Base-by-base conservation (phyloP, 441 rosid genomes). In the Hura crepitans region DNA sequence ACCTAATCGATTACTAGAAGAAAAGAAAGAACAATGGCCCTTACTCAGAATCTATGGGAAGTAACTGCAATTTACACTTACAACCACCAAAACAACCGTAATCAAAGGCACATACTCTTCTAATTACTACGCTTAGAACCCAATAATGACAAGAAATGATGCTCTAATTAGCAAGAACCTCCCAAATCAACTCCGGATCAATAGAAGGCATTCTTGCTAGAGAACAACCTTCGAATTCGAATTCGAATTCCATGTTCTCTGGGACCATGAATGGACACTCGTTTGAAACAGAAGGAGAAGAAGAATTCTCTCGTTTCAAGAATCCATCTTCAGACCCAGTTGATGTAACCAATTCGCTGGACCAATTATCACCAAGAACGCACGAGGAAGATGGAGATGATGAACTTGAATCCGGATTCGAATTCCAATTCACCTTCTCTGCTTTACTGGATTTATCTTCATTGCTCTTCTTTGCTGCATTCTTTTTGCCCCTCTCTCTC, bases 151-250 rank as follows among this genome's bases (percentile, higher is more conserved):
- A 0, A 35, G 39, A 35, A 35, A 35, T 8, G 39, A 35, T 4
- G 7, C 39, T 35, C 39, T 78, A 92, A 73, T 77, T 94, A 15
- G 97, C 94, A 65, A 94, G 92, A 79, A 90, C 92, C 67, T 90
- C 90, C 99, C 99, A 95, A 8, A 92, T 86, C 77, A 90, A 83
- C 65, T 95, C 99, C 2, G 96, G 90, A 72, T 95, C 99, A 47
- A 78, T 90, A 33, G 99, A 95, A 1, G 97, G 99, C 91, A 95
- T 80, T 74, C 89, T 90, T 57, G 89, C 89, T 0, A 95, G 89
- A 13, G 85, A 87, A 42, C 85, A 89, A 54, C 81, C 89, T 61
- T 85, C 92, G 63, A 79, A 72, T 15, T 65, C 85, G 2, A 76
- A 60, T 18, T 75, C 89, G 73, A 60, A 31, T 73, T 69, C 31